Conservation (phyloP, 805 yeast genomes). For the Naumovozyma baii region DNA sequence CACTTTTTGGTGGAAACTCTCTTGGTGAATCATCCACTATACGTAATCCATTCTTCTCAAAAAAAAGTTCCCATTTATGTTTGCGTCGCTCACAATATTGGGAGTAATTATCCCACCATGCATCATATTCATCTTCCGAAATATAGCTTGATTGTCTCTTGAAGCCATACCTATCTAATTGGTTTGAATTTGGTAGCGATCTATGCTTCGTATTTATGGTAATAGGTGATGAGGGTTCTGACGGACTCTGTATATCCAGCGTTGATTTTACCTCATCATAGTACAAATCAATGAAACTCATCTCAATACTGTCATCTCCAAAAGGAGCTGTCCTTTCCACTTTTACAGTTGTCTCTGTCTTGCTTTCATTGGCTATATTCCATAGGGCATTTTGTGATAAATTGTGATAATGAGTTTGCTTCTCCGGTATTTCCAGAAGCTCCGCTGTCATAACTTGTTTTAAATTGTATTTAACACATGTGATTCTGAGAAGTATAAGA, state of each 20-base stretch:
- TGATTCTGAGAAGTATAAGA: background rate
- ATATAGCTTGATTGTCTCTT: constrained; percentile 55
- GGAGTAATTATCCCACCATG: constrained; percentile 67
- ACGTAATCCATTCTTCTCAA: constrained; percentile 58
- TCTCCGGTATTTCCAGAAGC: background rate
- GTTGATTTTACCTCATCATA: background rate
- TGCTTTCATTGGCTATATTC: background rate
- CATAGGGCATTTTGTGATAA: background rate
- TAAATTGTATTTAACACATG: background rate
- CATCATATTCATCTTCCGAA: constrained; percentile 48
- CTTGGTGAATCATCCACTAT: constrained; percentile 42
- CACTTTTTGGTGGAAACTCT: constrained; percentile 69
- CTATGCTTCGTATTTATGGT: background rate
- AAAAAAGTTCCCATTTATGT: constrained; percentile 62
- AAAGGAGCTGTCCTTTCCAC: background rate
- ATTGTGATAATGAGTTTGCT: too few species aligned
- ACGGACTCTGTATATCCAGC: background rate
- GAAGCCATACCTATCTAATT: constrained; percentile 80
- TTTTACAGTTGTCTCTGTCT: background rate
- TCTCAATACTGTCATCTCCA: background rate
- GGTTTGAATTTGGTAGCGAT: constrained; percentile 3
- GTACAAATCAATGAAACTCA: constrained; percentile 3
- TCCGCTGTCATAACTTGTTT: background rate
- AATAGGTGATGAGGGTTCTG: constrained; percentile 1
- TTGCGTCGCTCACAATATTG: constrained; percentile 52